Percentiles rank a stretch among this genome's conserved stretches.
phyloP scores from a whole-genome alignment of 768 basidiomycete species.

The Leccinellum albellum region DNA sequence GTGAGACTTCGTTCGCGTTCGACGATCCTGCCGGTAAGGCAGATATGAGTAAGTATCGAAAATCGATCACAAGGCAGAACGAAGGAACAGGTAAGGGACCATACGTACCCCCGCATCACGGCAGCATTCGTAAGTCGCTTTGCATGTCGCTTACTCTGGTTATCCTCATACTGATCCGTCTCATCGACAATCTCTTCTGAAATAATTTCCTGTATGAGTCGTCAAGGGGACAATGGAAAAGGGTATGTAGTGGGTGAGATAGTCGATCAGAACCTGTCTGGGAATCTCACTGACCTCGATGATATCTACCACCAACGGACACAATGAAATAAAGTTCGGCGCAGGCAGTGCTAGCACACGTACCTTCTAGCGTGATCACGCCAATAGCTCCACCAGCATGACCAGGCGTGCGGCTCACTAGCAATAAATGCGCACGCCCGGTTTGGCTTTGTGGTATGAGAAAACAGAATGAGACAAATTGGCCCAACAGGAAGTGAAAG shows the following conservation, averaged over 20 bases:
- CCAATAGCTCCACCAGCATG: slow-evolving; percentile 81
- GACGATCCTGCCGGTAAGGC: slow-evolving; percentile 41
- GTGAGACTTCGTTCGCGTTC: slow-evolving; percentile 44
- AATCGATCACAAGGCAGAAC: background rate
- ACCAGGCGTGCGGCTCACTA: slow-evolving; percentile 84
- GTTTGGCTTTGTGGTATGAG: slow-evolving; percentile 83
- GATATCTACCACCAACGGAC: slow-evolving; percentile 45
- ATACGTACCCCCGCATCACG: slow-evolving; percentile 69
- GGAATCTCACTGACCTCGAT: slow-evolving; percentile 50
- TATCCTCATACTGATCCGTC: slow-evolving; percentile 87
- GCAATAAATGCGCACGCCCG: slow-evolving; percentile 85
- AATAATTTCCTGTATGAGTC: slow-evolving; percentile 73
- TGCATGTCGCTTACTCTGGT: slow-evolving; percentile 72
- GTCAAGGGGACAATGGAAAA: background rate
- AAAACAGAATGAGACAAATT: background rate
- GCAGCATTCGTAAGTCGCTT: slow-evolving; percentile 67
- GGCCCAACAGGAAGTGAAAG: background rate
- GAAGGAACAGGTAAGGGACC: background rate
- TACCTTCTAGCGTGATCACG: slow-evolving; percentile 85
- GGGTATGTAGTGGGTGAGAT: background rate
- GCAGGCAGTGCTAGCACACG: background rate
- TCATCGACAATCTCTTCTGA: slow-evolving; percentile 96
- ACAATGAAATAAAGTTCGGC: background rate
- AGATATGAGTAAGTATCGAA: background rate
- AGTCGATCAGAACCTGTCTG: background rate